Evolutionary conservation across 306 rosid species (phyloP), one percentile per base, ranked within the genome.

Genomic region (Bauhinia variegata): DNA sequence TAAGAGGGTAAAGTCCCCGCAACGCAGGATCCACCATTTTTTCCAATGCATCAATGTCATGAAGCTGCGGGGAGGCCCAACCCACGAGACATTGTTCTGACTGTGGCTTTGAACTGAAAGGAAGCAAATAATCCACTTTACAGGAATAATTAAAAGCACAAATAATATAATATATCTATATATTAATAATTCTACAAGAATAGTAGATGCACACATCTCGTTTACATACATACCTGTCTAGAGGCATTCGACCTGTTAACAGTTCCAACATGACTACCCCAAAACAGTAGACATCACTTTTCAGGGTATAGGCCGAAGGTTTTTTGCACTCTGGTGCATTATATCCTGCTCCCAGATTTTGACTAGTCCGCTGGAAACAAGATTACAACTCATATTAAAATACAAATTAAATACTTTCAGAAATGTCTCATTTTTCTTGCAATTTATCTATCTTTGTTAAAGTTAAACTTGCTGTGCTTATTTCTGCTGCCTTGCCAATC

Each of bases 181-280:
- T n/a, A n/a, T n/a, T n/a, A n/a, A n/a, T n/a, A n/a, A n/a, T n/a
- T n/a, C n/a, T n/a, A n/a, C n/a, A n/a, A n/a, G n/a, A n/a, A n/a
- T n/a, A n/a, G n/a, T n/a, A n/a, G n/a, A n/a, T n/a, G n/a, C n/a
- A n/a, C n/a, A n/a, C n/a, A n/a, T n/a, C n/a, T n/a, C n/a, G n/a
- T n/a, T n/a, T n/a, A n/a, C n/a, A n/a, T n/a, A n/a, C n/a, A n/a
- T n/a, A 91, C 97, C 91, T 84, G 76, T 92, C 95, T 0, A 82
- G 78, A 49, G 98, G 92, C 91, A 49, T 87, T 72, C 91, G 82
- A 61, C 98, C 98, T 6, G 98, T 87, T 71, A 92, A 76, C 58
- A 92, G 70, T 51, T 92, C 98, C 75, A 92, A 68, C 96, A 92
- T 87, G 47, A 92, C 98, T 65, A 89, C 95, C 64, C 98, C 96